phyloP scores from a whole-genome alignment of 1,139 yeast species.

The Chernovozyma sophiae-reginae region DNA sequence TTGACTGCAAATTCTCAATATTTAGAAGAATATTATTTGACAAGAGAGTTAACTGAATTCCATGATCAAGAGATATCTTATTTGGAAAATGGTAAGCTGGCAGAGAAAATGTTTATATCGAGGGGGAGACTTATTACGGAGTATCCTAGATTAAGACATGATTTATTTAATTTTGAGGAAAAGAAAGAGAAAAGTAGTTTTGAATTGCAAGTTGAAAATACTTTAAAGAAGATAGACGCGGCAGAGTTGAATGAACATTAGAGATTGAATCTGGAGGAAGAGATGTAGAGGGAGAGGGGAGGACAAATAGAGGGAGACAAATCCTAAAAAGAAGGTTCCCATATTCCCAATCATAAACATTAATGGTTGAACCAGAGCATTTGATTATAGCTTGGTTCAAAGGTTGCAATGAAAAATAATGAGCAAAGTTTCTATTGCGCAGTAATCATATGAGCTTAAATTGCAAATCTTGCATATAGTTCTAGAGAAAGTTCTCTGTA shows the following conservation, averaged over 20 bases:
- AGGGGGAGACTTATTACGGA: slow-evolving; percentile 8
- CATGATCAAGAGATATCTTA: slow-evolving; percentile 29
- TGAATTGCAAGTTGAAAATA: slow-evolving; percentile 4
- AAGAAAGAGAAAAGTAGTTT: slow-evolving; percentile 3
- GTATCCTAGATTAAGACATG: slow-evolving; percentile 23
- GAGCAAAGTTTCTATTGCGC: no score
- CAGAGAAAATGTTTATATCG: slow-evolving; percentile 14
- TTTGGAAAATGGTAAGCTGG: slow-evolving; percentile 9
- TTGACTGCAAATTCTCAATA: slow-evolving; percentile 17
- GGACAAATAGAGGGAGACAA: no score
- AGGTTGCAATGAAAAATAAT: no score
- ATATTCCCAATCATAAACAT: no score
- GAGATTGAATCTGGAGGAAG: no score
- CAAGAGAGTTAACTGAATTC: slow-evolving; percentile 25
- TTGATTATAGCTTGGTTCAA: no score
- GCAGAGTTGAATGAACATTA: not conserved
- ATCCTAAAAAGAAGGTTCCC: no score
- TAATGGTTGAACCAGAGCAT: no score
- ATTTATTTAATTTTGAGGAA: slow-evolving; percentile 15
- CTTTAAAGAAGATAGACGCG: not conserved
- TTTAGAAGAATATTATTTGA: slow-evolving; percentile 27
- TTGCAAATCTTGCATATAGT: no score
- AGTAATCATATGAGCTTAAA: no score
- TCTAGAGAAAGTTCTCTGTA: no score
- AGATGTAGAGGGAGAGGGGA: no score